Evolutionary conservation across 495 filamentous ascomycete species (phyloP).

Genomic region (Neurospora sp.): DNA sequence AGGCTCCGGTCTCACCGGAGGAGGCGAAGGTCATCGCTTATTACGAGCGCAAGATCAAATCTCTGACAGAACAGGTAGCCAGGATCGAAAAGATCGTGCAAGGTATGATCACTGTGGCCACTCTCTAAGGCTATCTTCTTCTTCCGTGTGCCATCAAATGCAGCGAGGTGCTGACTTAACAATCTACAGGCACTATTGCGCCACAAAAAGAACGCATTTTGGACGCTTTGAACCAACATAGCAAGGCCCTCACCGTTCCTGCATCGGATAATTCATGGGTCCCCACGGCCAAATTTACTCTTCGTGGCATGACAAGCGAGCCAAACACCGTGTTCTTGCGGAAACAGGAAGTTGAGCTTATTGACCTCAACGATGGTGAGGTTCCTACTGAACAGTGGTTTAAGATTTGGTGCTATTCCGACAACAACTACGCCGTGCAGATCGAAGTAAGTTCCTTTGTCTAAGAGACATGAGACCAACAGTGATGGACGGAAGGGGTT

Average conservation of each 20-base stretch:
- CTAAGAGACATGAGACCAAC: conserved; percentile 4
- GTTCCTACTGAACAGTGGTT: conserved; percentile 32
- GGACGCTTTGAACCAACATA: background rate
- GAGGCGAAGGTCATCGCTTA: conserved; percentile 12
- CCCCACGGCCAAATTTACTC: conserved; percentile 25
- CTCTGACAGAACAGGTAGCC: conserved; percentile 6
- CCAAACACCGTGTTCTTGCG: conserved; percentile 28
- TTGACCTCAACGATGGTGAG: conserved; percentile 8
- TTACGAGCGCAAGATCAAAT: conserved; percentile 12
- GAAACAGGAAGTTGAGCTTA: conserved; percentile 15
- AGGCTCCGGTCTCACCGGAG: conserved; percentile 33
- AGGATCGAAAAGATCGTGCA: conserved; percentile 13
- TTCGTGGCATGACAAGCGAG: conserved; percentile 31
- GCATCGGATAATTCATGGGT: conserved; percentile 27
- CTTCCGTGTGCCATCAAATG: background rate
- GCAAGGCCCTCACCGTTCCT: conserved; percentile 17
- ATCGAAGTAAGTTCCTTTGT: conserved; percentile 22
- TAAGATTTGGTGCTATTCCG: conserved; percentile 23
- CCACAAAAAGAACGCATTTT: background rate
- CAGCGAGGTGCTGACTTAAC: background rate
- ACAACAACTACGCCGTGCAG: conserved; percentile 19
- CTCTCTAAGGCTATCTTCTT: background rate
- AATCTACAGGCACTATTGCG: background rate
- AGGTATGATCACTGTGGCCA: conserved; percentile 6
- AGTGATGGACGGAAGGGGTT: background rate